Evolutionary conservation across 257 asterid genomes (phyloP), one percentile per base, ranked within the genome.

Genomic region (Gardenia jasminoides): DNA sequence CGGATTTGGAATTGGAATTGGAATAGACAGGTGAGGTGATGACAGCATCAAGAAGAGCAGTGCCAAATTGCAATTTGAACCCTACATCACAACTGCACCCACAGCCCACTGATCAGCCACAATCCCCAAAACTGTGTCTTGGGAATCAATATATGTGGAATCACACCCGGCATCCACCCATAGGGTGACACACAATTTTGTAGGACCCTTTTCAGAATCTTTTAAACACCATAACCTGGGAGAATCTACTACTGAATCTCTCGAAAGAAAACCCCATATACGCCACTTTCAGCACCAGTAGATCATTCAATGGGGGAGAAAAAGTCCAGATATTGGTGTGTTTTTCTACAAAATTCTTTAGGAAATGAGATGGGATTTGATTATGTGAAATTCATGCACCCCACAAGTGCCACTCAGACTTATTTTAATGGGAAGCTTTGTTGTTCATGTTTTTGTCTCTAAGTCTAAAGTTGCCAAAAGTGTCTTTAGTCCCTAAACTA

Each of bases 191-290:
- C 64, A 15, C 64, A 82, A 22, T 71, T 39, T 7, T 72, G 79
- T 78, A 56, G 86, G 86, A 82, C 39, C 89, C 89, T 82, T 78
- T 17, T 3, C 69, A 76, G 91, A 87, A 84, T 92, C 94, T 87
- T 83, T 88, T 85, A 61, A 61, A 73, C 82, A 7, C 48, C 48
- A 3, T 72, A 80, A 70, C 79, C 58, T 68, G 46, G 69, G 72
- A 70, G 97, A 92, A 87, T 92, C 94, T 90, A 67, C 79, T 75
- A 80, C 76, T 82, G 83, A 84, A 84, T 84, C 87, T 84, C 67
- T 62, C 82, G 67, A 70, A 70, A 75, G 75, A 78, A 75, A 74
- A 81, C 69, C 67, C 52, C 52, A 3, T 5, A 36, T 36, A 52
- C 20, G 12, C 8, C 54, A 41, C 74, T 70, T 87, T 78, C 90